Conservation (phyloP, 2,329 filamentous ascomycete species). For the Cladosporium sp. region DNA sequence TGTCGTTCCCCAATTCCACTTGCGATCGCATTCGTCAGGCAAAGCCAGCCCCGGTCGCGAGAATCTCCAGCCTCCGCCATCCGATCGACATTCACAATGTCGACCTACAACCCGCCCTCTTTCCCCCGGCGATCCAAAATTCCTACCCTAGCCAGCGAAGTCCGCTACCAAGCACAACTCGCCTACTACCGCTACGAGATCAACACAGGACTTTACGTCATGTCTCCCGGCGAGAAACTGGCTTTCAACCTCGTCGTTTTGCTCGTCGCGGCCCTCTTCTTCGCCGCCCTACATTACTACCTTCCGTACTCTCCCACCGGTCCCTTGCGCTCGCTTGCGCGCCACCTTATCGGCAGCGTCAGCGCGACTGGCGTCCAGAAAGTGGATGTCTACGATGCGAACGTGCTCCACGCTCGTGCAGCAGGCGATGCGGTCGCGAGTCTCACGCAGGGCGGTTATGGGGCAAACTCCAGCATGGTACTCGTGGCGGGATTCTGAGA, state of each 20-base stretch:
- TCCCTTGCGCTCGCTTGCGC: neutral
- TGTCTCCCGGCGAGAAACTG: constrained; percentile 24
- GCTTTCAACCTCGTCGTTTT: constrained; percentile 23
- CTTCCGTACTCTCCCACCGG: neutral
- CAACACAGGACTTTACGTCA: constrained; percentile 24
- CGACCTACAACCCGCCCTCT: constrained; percentile 21
- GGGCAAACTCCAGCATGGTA: neutral
- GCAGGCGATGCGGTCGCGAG: neutral
- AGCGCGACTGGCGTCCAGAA: neutral
- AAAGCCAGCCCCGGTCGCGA: too few species aligned
- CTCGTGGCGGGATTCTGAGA: neutral
- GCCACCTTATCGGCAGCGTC: neutral
- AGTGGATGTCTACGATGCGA: neutral
- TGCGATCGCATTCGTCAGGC: too few species aligned
- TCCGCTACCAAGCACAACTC: constrained; percentile 20
- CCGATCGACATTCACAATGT: constrained; percentile 16
- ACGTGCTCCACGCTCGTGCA: neutral
- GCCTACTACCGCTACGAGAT: constrained; percentile 25
- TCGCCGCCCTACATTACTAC: constrained; percentile 17
- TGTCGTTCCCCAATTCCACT: too few species aligned
- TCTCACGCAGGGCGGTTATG: neutral
- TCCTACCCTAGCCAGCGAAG: constrained; percentile 15
- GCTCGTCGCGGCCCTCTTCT: constrained; percentile 13
- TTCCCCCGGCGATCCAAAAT: constrained; percentile 20
- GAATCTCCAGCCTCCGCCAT: neutral